These are phyloP conservation scores for Pseudogymnoascus sp. DNA, from an alignment of 2,329 filamentous ascomycete genomes.

Conservation along the genomic window DNA sequence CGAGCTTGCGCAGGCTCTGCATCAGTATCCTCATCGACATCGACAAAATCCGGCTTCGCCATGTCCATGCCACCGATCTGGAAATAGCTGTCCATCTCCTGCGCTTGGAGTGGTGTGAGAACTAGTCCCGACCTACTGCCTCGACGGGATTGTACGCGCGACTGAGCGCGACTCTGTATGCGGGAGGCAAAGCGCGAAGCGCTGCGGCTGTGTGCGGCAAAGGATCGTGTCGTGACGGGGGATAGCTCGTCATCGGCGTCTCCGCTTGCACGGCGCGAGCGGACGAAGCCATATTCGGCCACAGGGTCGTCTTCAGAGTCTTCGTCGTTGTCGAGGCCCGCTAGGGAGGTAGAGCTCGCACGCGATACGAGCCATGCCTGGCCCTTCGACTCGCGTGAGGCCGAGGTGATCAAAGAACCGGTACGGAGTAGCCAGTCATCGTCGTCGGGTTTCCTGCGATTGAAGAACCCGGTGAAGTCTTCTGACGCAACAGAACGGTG, in stretches of 20 bases:
- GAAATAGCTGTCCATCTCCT: constrained; percentile 41
- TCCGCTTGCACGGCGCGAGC: constrained; percentile 31
- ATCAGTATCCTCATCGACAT: constrained; percentile 51
- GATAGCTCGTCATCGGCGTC: constrained; percentile 32
- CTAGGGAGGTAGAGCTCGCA: constrained; percentile 56
- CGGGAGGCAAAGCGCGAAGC: constrained; percentile 34
- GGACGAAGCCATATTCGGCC: constrained; percentile 41
- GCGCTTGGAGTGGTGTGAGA: constrained; percentile 39
- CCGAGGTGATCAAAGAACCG: constrained; percentile 53
- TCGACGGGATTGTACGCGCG: constrained; percentile 33
- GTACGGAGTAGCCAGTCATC: constrained; percentile 60
- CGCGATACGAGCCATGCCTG: constrained; percentile 61
- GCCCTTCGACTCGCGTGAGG: constrained; percentile 59
- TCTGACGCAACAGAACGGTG: constrained; percentile 21
- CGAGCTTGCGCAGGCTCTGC: constrained; percentile 41
- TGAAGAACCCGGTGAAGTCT: constrained; percentile 17
- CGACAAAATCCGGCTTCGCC: constrained; percentile 50
- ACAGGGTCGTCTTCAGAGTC: constrained; percentile 46
- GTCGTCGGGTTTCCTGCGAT: constrained; percentile 32
- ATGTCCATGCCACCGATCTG: constrained; percentile 19
- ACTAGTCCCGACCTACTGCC: constrained; percentile 22
- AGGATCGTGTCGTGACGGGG: constrained; percentile 25
- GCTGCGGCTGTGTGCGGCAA: constrained; percentile 38
- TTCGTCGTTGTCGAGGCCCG: constrained; percentile 44
- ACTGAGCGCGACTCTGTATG: constrained; percentile 32